Evolutionary conservation across 768 basidiomycete species (phyloP).

Genomic region (Auriscalpium orientale): DNA sequence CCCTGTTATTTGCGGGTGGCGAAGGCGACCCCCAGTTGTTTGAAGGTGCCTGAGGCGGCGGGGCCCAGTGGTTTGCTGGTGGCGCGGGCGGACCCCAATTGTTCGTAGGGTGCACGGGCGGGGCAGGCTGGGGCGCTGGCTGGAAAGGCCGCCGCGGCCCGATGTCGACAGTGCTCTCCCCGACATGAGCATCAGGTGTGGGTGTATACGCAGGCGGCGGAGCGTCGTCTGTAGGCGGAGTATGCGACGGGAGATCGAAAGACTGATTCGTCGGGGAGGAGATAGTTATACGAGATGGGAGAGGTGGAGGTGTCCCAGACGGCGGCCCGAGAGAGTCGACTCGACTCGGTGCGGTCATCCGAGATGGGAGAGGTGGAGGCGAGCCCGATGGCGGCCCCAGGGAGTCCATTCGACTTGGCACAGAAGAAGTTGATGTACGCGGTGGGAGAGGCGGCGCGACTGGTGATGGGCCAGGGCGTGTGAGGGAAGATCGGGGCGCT

Average conservation of each 20-base stretch:
- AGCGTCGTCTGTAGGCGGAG: slow-evolving; percentile 18
- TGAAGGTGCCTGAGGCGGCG: slow-evolving; percentile 1
- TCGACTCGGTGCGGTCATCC: not conserved
- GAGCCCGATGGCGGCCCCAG: not conserved
- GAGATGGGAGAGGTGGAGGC: not conserved
- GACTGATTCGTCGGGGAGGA: not conserved
- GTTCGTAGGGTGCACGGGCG: slow-evolving; percentile 10
- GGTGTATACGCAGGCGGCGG: slow-evolving; percentile 67
- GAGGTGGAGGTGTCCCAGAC: not conserved
- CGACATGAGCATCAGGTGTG: slow-evolving; percentile 40
- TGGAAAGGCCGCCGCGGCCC: slow-evolving; percentile 64
- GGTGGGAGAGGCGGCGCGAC: not conserved
- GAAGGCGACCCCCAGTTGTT: not conserved
- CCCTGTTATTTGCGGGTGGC: slow-evolving; percentile 11
- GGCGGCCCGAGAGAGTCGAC: not conserved
- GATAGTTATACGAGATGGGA: not conserved
- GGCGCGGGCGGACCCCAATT: not conserved
- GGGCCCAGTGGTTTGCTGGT: not conserved
- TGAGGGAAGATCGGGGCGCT: not conserved
- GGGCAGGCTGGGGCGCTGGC: slow-evolving; percentile 16
- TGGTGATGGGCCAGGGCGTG: not conserved
- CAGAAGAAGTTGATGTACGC: not conserved
- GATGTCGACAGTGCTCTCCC: slow-evolving; percentile 55
- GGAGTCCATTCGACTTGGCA: not conserved
- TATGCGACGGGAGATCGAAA: not conserved